phyloP scores from a whole-genome alignment of 2,329 filamentous ascomycete genomes.

The Neopestalotiopsis sp. region DNA sequence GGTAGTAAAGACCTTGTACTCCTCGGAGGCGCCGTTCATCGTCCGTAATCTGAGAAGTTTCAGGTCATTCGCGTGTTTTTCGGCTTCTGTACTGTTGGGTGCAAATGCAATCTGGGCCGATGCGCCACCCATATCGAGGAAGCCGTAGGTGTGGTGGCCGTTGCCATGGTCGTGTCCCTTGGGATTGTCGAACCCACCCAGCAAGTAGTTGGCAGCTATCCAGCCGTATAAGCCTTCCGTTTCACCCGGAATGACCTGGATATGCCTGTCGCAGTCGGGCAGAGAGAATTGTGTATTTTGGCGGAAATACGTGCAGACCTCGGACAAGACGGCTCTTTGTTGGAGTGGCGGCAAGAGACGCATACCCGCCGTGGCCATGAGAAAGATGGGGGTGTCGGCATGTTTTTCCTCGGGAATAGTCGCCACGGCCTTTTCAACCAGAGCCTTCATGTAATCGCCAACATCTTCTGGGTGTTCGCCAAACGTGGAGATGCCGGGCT shows the following conservation, averaged over 20 bases:
- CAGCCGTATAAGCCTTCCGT: slow-evolving; percentile 97
- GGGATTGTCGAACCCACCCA: slow-evolving; percentile 86
- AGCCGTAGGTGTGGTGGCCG: slow-evolving; percentile 92
- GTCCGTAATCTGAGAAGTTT: slow-evolving; percentile 85
- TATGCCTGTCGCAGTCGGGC: slow-evolving; percentile 86
- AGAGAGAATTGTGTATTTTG: slow-evolving; percentile 80
- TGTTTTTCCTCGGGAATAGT: slow-evolving; percentile 79
- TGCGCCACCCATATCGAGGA: slow-evolving; percentile 97
- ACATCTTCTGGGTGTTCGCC: slow-evolving; percentile 77
- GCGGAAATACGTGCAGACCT: slow-evolving; percentile 83
- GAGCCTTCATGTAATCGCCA: slow-evolving; percentile 80
- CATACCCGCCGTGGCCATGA: slow-evolving; percentile 96
- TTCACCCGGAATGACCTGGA: slow-evolving; percentile 94
- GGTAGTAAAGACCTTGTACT: slow-evolving; percentile 92
- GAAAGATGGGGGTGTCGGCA: slow-evolving; percentile 85
- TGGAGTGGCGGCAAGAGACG: slow-evolving; percentile 78
- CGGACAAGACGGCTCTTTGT: slow-evolving; percentile 72
- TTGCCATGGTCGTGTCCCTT: slow-evolving; percentile 80
- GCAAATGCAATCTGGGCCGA: slow-evolving; percentile 98
- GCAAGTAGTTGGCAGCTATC: slow-evolving; percentile 94
- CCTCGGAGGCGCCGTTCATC: slow-evolving; percentile 75
- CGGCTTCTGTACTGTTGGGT: slow-evolving; percentile 87
- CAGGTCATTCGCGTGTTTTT: slow-evolving; percentile 87
- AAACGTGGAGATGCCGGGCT: slow-evolving; percentile 91
- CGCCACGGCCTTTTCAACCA: slow-evolving; percentile 81